A percentile compares a stretch with the other conserved stretches of the same genome.
These are phyloP conservation scores for Cutaneotrichosporon arboriforme DNA, from an alignment of 1,284 basidiomycete genomes.

Conservation along the genomic window DNA sequence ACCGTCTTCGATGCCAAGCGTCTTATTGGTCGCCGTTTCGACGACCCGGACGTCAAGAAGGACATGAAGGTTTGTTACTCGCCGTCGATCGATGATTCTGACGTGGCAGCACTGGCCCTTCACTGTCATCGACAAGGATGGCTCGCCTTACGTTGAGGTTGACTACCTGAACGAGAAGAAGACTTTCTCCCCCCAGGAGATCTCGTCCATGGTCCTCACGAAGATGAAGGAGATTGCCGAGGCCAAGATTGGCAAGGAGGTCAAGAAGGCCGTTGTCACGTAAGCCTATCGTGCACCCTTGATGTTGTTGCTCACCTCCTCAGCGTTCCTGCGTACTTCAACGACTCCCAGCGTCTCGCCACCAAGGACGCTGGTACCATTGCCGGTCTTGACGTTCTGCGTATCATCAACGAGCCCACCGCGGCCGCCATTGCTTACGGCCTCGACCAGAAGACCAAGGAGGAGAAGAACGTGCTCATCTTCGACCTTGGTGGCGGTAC, in stretches of 20 bases:
- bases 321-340: slow-evolving; percentile 68
- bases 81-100: neutral
- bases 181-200: slow-evolving; percentile 61
- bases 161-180: slow-evolving; percentile 58
- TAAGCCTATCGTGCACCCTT: slow-evolving; percentile 24
- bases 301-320: slow-evolving; percentile 4
- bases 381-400: slow-evolving; percentile 61
- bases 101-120: slow-evolving; percentile 61
- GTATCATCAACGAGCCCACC: slow-evolving; percentile 63
- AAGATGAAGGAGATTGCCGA: slow-evolving; percentile 91
- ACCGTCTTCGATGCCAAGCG: slow-evolving; percentile 97
- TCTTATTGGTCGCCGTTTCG: slow-evolving; percentile 92
- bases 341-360: slow-evolving; percentile 62
- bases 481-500: slow-evolving; percentile 97
- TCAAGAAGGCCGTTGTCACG: slow-evolving; percentile 63
- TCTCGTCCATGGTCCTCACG: slow-evolving; percentile 95
- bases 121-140: slow-evolving; percentile 57
- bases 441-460: slow-evolving; percentile 68
- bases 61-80: slow-evolving; percentile 54
- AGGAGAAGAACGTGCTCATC: slow-evolving; percentile 97
- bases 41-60: slow-evolving; percentile 61
- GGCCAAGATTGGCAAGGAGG: slow-evolving; percentile 59
- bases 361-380: slow-evolving; percentile 61
- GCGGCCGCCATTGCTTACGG: slow-evolving; percentile 56
- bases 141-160: slow-evolving; percentile 57